Conservation (phyloP, 2,329 filamentous ascomycete species). For the Aspergillus tanneri region DNA sequence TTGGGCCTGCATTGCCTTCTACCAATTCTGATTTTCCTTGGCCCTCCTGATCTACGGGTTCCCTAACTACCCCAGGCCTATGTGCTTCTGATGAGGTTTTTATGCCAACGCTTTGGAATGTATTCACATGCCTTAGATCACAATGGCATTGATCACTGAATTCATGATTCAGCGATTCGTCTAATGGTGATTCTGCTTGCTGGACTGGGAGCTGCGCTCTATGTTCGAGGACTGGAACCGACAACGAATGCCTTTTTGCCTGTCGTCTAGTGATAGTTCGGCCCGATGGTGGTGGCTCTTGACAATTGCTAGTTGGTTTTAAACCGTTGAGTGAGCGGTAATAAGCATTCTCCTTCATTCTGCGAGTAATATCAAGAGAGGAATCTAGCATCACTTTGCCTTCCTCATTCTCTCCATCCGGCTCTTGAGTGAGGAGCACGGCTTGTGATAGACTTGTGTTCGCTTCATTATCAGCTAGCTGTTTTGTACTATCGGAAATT, state of each 20-base stretch:
- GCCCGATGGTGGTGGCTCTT: neutral
- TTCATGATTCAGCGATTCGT: too few relatives aligned
- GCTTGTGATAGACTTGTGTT: neutral
- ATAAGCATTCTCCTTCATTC: neutral
- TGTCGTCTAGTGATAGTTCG: neutral
- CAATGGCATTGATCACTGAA: too few relatives aligned
- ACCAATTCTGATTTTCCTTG: neutral
- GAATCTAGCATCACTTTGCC: neutral
- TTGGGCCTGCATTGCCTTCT: neutral
- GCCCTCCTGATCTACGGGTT: neutral
- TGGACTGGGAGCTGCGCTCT: neutral
- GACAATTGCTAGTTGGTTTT: neutral
- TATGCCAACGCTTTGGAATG: neutral
- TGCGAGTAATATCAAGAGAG: neutral
- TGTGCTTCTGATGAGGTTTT: neutral
- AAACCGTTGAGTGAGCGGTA: neutral
- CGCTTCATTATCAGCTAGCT: neutral
- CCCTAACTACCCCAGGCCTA: neutral
- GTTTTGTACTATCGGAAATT: neutral
- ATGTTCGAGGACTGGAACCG: neutral
- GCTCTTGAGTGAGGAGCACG: neutral
- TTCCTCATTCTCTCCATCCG: neutral
- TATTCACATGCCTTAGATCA: too few relatives aligned
- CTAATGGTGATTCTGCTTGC: neutral
- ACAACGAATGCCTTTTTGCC: neutral